phyloP scores from a whole-genome alignment of 306 rosid species.

The Alnus glutinosa region DNA sequence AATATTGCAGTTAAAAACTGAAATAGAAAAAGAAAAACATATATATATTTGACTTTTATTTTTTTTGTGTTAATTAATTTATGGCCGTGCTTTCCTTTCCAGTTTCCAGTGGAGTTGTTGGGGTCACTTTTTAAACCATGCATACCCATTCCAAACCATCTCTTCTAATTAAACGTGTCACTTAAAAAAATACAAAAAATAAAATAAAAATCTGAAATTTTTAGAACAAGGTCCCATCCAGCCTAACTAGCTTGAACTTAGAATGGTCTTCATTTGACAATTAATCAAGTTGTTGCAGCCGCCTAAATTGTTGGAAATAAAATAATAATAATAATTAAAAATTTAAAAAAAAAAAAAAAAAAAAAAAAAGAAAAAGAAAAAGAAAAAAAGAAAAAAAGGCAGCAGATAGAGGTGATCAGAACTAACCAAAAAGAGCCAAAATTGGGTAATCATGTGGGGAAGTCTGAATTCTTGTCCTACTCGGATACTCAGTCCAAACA shows the following conservation, averaged over 20 bases:
- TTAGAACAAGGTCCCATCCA: not conserved
- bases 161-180: not conserved
- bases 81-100: not conserved
- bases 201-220: not conserved
- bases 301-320: not conserved
- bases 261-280: not conserved
- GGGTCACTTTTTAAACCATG: not conserved
- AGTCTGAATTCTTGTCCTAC: not conserved
- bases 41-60: no score
- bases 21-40: not conserved
- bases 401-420: not conserved
- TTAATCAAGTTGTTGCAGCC: not conserved
- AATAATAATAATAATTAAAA: no score
- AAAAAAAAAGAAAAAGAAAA: no score
- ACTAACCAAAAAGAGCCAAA: not conserved
- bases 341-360: no score
- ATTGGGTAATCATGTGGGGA: not conserved
- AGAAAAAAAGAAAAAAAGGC: not conserved
- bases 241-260: not conserved
- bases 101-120: not conserved
- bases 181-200: not conserved
- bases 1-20: not conserved
- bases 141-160: not conserved
- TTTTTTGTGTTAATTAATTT: not conserved
- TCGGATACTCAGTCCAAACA: not conserved